Conservation (phyloP, 208 protist species). For the Naegleria gruberi region DNA sequence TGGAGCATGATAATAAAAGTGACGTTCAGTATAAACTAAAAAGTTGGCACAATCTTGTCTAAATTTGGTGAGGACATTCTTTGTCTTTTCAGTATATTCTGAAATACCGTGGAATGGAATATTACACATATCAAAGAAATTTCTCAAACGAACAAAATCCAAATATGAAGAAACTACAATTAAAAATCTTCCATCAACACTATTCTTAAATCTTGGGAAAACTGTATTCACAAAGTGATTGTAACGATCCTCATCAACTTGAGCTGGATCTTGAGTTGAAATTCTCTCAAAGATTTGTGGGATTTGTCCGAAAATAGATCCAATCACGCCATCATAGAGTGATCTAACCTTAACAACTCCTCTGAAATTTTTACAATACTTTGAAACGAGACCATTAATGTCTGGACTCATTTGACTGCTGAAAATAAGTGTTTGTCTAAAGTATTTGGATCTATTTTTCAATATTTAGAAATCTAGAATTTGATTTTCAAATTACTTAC, state of each 20-base stretch:
- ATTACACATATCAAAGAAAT: slow-evolving; percentile 80
- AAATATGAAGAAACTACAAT: slow-evolving; percentile 89
- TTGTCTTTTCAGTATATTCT: slow-evolving; percentile 78
- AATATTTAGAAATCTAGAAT: slow-evolving; percentile 46
- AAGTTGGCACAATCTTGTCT: slow-evolving; percentile 56
- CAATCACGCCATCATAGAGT: slow-evolving; percentile 46
- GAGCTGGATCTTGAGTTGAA: slow-evolving; percentile 41
- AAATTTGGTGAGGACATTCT: slow-evolving; percentile 66
- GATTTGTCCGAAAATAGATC: slow-evolving; percentile 47
- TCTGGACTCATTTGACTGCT: slow-evolving; percentile 61
- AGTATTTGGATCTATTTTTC: slow-evolving; percentile 60
- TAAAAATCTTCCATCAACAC: slow-evolving; percentile 61
- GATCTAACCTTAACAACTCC: slow-evolving; percentile 58
- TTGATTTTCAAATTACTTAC: not conserved
- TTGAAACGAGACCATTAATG: slow-evolving; percentile 71
- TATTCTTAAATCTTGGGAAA: slow-evolving; percentile 46
- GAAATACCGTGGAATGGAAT: slow-evolving; percentile 68
- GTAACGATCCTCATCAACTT: slow-evolving; percentile 72
- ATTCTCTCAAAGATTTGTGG: slow-evolving; percentile 76
- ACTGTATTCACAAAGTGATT: slow-evolving; percentile 76
- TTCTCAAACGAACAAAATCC: slow-evolving; percentile 87
- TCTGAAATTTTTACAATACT: slow-evolving; percentile 57
- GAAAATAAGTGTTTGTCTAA: slow-evolving; percentile 84
- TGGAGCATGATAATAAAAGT: slow-evolving; percentile 90
- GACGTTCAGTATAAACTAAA: slow-evolving; percentile 87